These are phyloP conservation scores for Verticillium nubilum DNA, from an alignment of 2,329 filamentous ascomycete genomes.

Conservation along the genomic window DNA sequence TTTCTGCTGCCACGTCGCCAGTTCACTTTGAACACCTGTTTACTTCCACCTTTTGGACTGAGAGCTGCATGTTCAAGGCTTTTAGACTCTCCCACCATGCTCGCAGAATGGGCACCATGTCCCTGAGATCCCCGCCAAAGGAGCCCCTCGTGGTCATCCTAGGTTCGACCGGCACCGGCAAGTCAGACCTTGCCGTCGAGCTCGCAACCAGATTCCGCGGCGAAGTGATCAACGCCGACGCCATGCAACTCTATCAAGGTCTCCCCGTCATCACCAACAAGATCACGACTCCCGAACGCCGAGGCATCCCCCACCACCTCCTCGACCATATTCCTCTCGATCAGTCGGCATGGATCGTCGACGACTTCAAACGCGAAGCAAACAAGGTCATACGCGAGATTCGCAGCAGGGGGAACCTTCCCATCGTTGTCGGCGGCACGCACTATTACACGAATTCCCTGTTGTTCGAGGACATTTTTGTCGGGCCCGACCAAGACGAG, in stretches of 20 bases:
- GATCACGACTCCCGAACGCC: slow-evolving; percentile 67
- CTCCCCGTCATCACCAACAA: slow-evolving; percentile 96
- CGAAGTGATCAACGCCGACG: slow-evolving; percentile 95
- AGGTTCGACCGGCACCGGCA: slow-evolving; percentile 88
- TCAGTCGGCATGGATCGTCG: slow-evolving; percentile 78
- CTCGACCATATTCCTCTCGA: slow-evolving; percentile 72
- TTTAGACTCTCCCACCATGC: neutral
- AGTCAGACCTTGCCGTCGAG: slow-evolving; percentile 90
- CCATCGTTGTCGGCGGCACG: slow-evolving; percentile 89
- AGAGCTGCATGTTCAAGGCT: neutral
- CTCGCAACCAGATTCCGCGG: slow-evolving; percentile 78
- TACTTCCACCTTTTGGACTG: neutral
- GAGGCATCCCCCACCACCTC: slow-evolving; percentile 81
- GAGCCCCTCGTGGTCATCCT: slow-evolving; percentile 73
- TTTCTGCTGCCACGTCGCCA: neutral
- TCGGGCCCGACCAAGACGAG: slow-evolving; percentile 38
- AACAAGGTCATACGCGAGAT: slow-evolving; percentile 70
- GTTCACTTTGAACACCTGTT: neutral
- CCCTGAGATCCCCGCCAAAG: slow-evolving; percentile 24
- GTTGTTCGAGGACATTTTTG: slow-evolving; percentile 69
- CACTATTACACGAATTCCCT: slow-evolving; percentile 93
- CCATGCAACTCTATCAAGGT: slow-evolving; percentile 94
- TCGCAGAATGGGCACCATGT: neutral
- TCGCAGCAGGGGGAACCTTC: slow-evolving; percentile 68
- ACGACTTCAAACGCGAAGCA: slow-evolving; percentile 68